Percentiles rank a stretch among this genome's conserved stretches.
Evolutionary conservation across 352 stramenopile genomes (phyloP).

Genomic region (Globisporangium ultimum): DNA sequence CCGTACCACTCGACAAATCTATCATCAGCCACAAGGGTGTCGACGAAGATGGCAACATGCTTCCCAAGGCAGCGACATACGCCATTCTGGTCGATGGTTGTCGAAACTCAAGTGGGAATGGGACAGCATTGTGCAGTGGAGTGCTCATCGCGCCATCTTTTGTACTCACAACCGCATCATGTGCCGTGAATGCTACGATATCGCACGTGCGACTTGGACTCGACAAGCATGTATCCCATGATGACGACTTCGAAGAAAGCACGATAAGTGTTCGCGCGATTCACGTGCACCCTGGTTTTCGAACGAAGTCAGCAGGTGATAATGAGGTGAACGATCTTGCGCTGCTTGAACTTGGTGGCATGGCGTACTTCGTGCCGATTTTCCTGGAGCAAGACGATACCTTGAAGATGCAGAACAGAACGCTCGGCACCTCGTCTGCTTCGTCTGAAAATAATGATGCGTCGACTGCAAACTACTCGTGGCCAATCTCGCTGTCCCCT

Average conservation of each 20-base stretch:
- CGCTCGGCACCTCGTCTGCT: no score
- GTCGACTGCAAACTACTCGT: slow-evolving; percentile 1
- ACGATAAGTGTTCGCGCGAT: slow-evolving; percentile 6
- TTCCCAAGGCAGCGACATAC: neutral
- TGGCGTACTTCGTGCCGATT: slow-evolving; percentile 10
- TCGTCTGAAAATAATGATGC: no score
- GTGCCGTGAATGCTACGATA: neutral
- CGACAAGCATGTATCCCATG: neutral
- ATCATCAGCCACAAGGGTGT: neutral
- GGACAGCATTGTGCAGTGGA: neutral
- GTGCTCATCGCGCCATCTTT: slow-evolving; percentile 5
- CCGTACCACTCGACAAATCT: neutral
- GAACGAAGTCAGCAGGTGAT: no score
- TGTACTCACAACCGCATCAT: slow-evolving; percentile 5
- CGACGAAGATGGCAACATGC: neutral
- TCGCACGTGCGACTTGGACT: slow-evolving; percentile 6
- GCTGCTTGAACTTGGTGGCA: slow-evolving; percentile 7
- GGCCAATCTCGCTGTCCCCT: neutral
- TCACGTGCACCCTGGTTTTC: slow-evolving; percentile 5
- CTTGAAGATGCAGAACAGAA: neutral
- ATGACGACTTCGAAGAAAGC: neutral
- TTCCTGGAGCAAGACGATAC: neutral
- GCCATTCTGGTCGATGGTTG: neutral
- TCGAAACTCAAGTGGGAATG: no score
- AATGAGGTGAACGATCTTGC: slow-evolving; percentile 3